Percentiles rank a stretch among this genome's conserved stretches.
Evolutionary conservation across 441 rosid genomes (phyloP).

Genomic region (Jatropha multifida): DNA sequence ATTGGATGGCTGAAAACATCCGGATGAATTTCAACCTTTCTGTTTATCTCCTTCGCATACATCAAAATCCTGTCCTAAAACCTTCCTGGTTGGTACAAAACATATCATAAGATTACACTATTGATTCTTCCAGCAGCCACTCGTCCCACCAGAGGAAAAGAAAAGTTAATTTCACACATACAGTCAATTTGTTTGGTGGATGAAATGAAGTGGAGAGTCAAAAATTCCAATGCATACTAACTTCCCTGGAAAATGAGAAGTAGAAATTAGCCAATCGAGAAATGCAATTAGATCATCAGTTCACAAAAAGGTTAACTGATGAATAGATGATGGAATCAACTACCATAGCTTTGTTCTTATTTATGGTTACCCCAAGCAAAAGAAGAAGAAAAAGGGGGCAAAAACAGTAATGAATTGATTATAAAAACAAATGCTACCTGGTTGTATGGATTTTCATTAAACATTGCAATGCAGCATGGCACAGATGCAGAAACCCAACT

Average conservation of each 20-base stretch:
- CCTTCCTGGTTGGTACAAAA: background rate
- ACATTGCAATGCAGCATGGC: conserved; percentile 39
- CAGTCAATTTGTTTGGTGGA: conserved; percentile 32
- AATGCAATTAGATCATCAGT: background rate
- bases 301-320: background rate
- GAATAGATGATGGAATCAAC: background rate
- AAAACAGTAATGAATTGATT: background rate
- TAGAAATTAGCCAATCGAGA: background rate
- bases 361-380: background rate
- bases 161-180: conserved; percentile 9
- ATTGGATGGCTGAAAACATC: background rate
- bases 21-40: background rate
- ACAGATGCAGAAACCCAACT: conserved; percentile 40
- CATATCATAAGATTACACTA: background rate
- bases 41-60: background rate
- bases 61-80: conserved; percentile 7
- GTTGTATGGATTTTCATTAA: conserved; percentile 38
- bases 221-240: background rate
- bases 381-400: background rate
- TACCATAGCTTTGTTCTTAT: background rate
- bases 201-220: conserved; percentile 12
- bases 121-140: conserved; percentile 8
- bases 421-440: conserved; percentile 30
- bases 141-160: conserved; percentile 2
- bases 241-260: background rate